phyloP scores from a whole-genome alignment of 2,329 filamentous ascomycete species.

The Xylaria sp. region DNA sequence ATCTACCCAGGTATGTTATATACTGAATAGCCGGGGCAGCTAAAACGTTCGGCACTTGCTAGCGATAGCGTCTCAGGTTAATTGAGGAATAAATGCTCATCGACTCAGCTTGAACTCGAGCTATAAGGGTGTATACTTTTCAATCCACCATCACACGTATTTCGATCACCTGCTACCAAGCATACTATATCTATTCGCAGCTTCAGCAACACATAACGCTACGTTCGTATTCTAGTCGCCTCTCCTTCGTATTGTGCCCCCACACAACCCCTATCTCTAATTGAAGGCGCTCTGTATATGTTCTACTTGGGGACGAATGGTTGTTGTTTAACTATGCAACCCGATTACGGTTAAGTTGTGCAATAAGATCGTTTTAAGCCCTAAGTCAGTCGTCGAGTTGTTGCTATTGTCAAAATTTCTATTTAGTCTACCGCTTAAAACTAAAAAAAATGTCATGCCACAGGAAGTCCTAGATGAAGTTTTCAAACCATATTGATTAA shows the following conservation, averaged over 20 bases:
- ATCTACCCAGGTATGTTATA: background rate
- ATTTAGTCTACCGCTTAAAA: too few species aligned
- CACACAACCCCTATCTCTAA: background rate
- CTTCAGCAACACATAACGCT: background rate
- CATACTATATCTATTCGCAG: background rate
- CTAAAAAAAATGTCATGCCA: too few species aligned
- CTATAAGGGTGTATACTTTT: background rate
- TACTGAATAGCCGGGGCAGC: background rate
- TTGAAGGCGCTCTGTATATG: background rate
- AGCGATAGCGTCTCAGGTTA: background rate
- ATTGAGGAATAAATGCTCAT: background rate
- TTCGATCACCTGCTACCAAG: too few species aligned
- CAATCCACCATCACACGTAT: too few species aligned
- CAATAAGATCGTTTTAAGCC: background rate
- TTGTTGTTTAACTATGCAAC: background rate
- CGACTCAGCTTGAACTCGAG: background rate
- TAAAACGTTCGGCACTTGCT: background rate
- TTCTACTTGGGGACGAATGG: background rate
- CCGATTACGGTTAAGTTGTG: background rate
- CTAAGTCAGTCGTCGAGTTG: too few species aligned
- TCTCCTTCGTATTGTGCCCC: background rate
- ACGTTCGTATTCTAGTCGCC: constrained; percentile 6
- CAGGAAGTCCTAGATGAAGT: too few species aligned
- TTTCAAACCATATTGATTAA: too few species aligned
- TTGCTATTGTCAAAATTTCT: too few species aligned